Evolutionary conservation across 306 rosid species (phyloP).

Genomic region (Hippophae gyantsensis): DNA sequence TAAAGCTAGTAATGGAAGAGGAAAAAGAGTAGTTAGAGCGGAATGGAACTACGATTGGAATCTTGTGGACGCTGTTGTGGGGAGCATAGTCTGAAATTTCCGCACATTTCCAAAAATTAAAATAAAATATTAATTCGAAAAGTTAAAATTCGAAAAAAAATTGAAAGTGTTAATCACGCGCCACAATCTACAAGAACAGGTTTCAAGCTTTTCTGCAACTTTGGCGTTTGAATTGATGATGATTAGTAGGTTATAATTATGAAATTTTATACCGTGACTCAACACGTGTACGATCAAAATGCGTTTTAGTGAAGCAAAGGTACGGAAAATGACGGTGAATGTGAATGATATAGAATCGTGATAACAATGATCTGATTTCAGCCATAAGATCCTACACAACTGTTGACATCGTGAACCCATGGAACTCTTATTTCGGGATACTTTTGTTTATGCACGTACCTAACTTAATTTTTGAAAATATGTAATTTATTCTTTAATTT

Average conservation of each 20-base stretch:
- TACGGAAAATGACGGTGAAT: background rate
- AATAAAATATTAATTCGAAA: background rate
- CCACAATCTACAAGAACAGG: no score
- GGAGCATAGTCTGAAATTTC: conserved; percentile 15
- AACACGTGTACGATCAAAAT: conserved; percentile 18
- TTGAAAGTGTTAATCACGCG: no score
- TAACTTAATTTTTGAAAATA: no score
- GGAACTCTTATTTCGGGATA: no score
- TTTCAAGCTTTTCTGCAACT: no score
- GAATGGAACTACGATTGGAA: background rate
- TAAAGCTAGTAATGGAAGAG: background rate
- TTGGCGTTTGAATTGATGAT: no score
- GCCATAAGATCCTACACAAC: conserved; percentile 12
- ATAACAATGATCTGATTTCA: background rate
- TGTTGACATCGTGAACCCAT: conserved; percentile 5
- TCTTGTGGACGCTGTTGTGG: conserved; percentile 6
- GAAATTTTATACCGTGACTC: no score
- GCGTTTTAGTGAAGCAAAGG: background rate
- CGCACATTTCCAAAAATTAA: no score
- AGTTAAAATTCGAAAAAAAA: background rate
- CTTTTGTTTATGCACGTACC: no score
- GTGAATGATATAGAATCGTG: background rate
- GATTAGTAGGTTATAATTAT: no score
- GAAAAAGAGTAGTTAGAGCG: background rate
- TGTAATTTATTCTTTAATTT: no score